A percentile compares a stretch with the other conserved stretches of the same genome.
phyloP scores from a whole-genome alignment of 2,329 filamentous ascomycete species.

The Ceratocystis colombiana region DNA sequence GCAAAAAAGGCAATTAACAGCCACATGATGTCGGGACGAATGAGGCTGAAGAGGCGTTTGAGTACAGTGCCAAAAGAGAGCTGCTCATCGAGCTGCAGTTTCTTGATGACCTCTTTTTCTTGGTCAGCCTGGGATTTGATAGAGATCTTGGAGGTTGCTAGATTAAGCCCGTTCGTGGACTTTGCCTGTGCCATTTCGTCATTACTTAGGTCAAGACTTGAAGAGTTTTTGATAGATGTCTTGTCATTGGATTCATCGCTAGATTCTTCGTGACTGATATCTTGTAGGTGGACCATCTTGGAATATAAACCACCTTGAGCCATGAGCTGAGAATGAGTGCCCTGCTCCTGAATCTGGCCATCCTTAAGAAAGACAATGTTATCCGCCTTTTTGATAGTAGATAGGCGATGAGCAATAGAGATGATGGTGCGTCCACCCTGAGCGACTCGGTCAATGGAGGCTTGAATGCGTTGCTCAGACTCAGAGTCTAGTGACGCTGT shows the following conservation, averaged over 20 bases:
- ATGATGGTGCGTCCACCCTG: slow-evolving; percentile 50
- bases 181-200: slow-evolving; percentile 28
- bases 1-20: slow-evolving; percentile 37
- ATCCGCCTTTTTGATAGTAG: slow-evolving; percentile 53
- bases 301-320: slow-evolving; percentile 42
- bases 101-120: slow-evolving; percentile 31
- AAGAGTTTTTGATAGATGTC: slow-evolving; percentile 29
- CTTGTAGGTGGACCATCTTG: slow-evolving; percentile 41
- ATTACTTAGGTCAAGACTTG: slow-evolving; percentile 33
- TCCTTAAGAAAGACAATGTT: slow-evolving; percentile 56
- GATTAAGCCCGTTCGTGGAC: slow-evolving; percentile 33
- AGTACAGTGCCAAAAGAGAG: slow-evolving; percentile 36
- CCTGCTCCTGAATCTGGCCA: slow-evolving; percentile 53
- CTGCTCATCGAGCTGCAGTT: slow-evolving; percentile 35
- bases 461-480: slow-evolving; percentile 47
- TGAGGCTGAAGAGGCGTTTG: slow-evolving; percentile 34
- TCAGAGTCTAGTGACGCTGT: slow-evolving; percentile 51
- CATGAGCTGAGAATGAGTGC: slow-evolving; percentile 52
- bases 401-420: slow-evolving; percentile 53
- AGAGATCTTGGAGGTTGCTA: slow-evolving; percentile 36
- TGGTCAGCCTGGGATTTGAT: slow-evolving; percentile 30
- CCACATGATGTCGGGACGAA: slow-evolving; percentile 35
- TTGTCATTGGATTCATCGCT: slow-evolving; percentile 29
- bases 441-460: slow-evolving; percentile 38
- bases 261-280: slow-evolving; percentile 29